Conservation (phyloP, 2,329 filamentous ascomycete genomes). For the Aspergillus aculeatus region DNA sequence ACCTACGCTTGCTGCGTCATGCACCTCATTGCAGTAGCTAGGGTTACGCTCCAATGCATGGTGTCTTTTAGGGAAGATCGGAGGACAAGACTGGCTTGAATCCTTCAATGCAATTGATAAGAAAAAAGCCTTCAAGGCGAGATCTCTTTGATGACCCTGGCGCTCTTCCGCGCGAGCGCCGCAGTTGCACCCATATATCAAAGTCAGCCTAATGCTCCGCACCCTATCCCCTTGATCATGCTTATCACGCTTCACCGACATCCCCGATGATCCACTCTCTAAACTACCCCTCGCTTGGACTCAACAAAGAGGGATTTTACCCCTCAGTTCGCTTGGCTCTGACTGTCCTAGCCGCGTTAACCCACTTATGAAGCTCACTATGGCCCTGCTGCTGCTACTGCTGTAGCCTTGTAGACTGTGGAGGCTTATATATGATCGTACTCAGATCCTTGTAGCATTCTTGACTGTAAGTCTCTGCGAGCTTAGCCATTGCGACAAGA, state of each 20-base stretch:
- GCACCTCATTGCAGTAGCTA: background rate
- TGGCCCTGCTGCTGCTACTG: background rate
- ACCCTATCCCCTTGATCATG: background rate
- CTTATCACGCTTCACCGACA: constrained; percentile 2
- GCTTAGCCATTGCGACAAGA: background rate
- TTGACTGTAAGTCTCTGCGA: background rate
- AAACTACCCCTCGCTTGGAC: background rate
- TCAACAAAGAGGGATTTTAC: background rate
- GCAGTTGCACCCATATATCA: background rate
- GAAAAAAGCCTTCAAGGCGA: background rate
- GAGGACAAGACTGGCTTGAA: background rate
- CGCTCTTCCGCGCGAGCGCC: background rate
- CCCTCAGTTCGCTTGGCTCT: background rate
- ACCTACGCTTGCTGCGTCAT: background rate
- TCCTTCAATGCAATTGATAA: background rate
- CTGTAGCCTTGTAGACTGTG: background rate
- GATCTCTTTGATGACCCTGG: background rate
- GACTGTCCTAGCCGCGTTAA: constrained; percentile 1
- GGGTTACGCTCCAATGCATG: background rate
- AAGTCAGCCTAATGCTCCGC: background rate
- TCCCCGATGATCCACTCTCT: background rate
- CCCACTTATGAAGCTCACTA: background rate
- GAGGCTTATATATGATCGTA: background rate
- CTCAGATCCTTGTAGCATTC: background rate
- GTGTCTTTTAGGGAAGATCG: background rate